Base-by-base conservation (phyloP, 495 filamentous ascomycete species). In the Aspergillus bridgeri region DNA sequence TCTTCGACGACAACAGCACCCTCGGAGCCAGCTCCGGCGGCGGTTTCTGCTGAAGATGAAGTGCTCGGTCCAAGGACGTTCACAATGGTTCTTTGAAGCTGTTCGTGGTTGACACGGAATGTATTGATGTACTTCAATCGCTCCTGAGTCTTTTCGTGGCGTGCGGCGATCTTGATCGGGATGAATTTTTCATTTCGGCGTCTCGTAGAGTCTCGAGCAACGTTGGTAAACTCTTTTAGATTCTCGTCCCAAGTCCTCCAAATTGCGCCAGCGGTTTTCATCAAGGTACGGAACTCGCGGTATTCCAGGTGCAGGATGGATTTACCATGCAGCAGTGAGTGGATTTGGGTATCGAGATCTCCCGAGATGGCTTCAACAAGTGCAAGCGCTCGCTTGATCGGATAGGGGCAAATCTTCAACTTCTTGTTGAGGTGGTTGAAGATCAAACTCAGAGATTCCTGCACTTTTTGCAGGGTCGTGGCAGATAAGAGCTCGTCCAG, bases 331-430 rank as follows among this genome's bases (percentile, higher is more conserved):
- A 99, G 83, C 25, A 98, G 76, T 9, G 84, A 81, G 66, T 96
- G 93, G 47, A 99, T 81, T 55, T 90, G 86, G 25, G 84, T 79
- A 63, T 98, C 91, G 22, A 99, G 77, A 65, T 99, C 94, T 5
- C 85, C 89, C 9, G 94, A 99, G 48, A 99, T 98, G n/a, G 95
- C 91, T 71, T 96, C 90, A 13, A 98, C 94, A n/a, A 99, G 82
- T 24, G 91, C 90, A 58, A 99, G 81, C 11, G 94, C 92, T 57
- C 94, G 85, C 60, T 86, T 85, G 61, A 99, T 90, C 3, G 94
- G 94, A 67, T 99, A 99, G 5, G 91, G 90, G 55, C 89, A 96
- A 48, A 96, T 89, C 63, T 93, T 88, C 66, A 98, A 78, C 76
- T 98, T 98, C 79, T 94, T 96, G 76, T 97, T 98, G 61, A 98